These are phyloP conservation scores for Coleophoma eucalyptorum DNA, from an alignment of 2,329 filamentous ascomycete genomes.

Conservation along the genomic window DNA sequence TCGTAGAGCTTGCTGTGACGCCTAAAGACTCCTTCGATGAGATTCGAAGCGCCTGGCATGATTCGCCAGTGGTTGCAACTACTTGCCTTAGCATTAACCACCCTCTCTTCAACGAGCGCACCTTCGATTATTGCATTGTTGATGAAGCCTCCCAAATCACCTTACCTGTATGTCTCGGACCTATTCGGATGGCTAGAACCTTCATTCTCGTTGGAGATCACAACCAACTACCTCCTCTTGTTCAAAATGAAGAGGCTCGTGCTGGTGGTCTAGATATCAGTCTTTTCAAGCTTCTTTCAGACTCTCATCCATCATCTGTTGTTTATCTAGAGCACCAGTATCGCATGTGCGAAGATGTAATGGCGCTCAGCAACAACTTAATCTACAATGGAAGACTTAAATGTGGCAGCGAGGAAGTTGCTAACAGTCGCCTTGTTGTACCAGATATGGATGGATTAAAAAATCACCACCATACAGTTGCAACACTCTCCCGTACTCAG, in stretches of 20 bases:
- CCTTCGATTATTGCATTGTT: constrained; percentile 97
- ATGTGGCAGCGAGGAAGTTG: constrained; percentile 78
- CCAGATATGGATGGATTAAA: constrained; percentile 60
- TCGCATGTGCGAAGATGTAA: constrained; percentile 96
- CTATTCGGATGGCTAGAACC: constrained; percentile 85
- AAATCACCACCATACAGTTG: constrained; percentile 51
- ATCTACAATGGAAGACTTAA: constrained; percentile 91
- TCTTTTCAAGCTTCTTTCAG: constrained; percentile 89
- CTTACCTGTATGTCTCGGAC: constrained; percentile 87
- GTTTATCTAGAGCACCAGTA: constrained; percentile 95
- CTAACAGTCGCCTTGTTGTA: constrained; percentile 63
- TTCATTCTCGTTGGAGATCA: constrained; percentile 97
- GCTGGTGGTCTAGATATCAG: constrained; percentile 86
- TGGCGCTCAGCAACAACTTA: constrained; percentile 86
- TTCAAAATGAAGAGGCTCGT: constrained; percentile 85
- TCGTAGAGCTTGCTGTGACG: constrained; percentile 73
- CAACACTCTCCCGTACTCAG: constrained; percentile 37
- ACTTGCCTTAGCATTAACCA: constrained; percentile 93
- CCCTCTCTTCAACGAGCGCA: constrained; percentile 78
- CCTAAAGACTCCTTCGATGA: constrained; percentile 77
- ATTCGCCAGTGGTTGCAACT: constrained; percentile 85
- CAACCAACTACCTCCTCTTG: constrained; percentile 89
- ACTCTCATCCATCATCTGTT: constrained; percentile 81
- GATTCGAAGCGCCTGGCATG: constrained; percentile 78
- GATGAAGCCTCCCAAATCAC: constrained; percentile 98